Evolutionary conservation across 176 grass and related monocot species (phyloP), one percentile per base, ranked within the genome.

Genomic region (Dendrocalamus sinicus): DNA sequence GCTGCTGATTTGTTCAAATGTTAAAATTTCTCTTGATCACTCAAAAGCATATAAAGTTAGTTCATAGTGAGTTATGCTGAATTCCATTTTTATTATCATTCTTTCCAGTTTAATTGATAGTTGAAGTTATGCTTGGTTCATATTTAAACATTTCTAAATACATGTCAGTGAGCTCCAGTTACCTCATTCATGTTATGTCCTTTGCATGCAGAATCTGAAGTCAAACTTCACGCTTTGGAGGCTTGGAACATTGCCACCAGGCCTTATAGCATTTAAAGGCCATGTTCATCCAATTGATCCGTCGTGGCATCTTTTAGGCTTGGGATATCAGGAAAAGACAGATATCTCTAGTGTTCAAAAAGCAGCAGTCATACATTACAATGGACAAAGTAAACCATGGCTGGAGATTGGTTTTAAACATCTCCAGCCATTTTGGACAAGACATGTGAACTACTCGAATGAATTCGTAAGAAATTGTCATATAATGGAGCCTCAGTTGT

Each of bases 271-370:
- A 87, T 98, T 98, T 89, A 93, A 77, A 79, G 96, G 96, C 46
- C 88, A 98, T 66, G 79, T 95, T 84, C 90, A 94, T 88, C 91
- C 93, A 44, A 95, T 98, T 12, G 86, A 98, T 65, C 65, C 91
- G 75, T 95, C 90, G 0, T 98, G 96, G 96, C 96, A 98, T 80
- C 80, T 98, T 50, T 83, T 98, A 87, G 96, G 96, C 22, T 91
- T 98, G 84, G 96, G 96, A 24, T 95, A 98, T 87, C 96, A 98
- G 71, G 96, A 98, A 89, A 94, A 95, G 80, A 95, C 96, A 11
- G 86, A 98, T 83, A 79, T 95, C 73, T 67, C 75, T 72, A 90
- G 83, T 78, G 88, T 94, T 55, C 78, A 44, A 65, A 95, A 94
- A 77, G 91, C 96, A 76, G 93, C 96, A 53, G 96, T 98, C 83